These are phyloP conservation scores for Conringia planisiliqua DNA, from an alignment of 345 rosid genomes.

Conservation along the genomic window DNA sequence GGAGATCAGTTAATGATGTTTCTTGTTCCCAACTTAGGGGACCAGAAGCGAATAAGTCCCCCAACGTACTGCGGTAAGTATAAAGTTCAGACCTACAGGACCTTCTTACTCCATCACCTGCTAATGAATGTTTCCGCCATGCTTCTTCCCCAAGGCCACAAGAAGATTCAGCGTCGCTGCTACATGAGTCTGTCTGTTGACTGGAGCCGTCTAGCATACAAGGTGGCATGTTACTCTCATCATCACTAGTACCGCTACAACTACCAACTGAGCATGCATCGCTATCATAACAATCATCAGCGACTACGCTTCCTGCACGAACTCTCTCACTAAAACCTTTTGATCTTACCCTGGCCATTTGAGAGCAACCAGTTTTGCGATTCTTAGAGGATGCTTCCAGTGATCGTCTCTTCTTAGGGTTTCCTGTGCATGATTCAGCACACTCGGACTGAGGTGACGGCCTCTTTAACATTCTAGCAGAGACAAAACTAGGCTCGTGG, in stretches of 20 bases:
- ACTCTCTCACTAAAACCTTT: conserved; percentile 26
- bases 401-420: conserved; percentile 36
- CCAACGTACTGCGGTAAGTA: conserved; percentile 59
- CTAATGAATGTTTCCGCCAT: conserved; percentile 23
- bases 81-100: conserved; percentile 63
- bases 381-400: conserved; percentile 34
- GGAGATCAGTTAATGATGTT: conserved; percentile 72
- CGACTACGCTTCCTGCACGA: conserved; percentile 27
- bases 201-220: conserved; percentile 27
- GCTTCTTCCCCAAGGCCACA: conserved; percentile 22
- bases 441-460: conserved; percentile 35
- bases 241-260: conserved; percentile 50
- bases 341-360: conserved; percentile 45
- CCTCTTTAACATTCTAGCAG: conserved; percentile 45
- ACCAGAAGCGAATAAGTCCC: conserved; percentile 70
- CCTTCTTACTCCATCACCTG: conserved; percentile 43
- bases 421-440: conserved; percentile 43
- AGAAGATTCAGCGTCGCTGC: conserved; percentile 58
- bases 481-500: conserved; percentile 39
- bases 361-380: conserved; percentile 27
- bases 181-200: conserved; percentile 35
- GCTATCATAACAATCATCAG: conserved; percentile 38
- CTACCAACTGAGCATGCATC: conserved; percentile 69
- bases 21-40: conserved; percentile 90
- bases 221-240: conserved; percentile 28